Conservation (phyloP, 2,329 filamentous ascomycete species). For the Graphilbum fragrans region DNA sequence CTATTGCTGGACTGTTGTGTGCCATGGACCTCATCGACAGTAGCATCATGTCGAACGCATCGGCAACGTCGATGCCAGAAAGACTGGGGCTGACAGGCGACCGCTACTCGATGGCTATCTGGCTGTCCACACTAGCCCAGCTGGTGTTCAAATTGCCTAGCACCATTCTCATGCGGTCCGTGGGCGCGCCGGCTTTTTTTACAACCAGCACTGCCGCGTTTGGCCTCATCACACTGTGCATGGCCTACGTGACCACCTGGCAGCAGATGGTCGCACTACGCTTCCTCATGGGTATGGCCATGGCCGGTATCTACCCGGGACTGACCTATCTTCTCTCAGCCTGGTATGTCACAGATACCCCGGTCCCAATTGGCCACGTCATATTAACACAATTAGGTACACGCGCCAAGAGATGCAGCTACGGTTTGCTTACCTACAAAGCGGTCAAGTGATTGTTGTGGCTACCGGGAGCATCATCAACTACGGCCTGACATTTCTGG, state of each 20-base stretch:
- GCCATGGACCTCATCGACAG: slow-evolving; percentile 1
- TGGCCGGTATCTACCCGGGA: slow-evolving; percentile 1
- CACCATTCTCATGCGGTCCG: neutral
- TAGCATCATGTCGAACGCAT: slow-evolving; percentile 1
- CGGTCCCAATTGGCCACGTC: too few relatives aligned
- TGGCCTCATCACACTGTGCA: neutral
- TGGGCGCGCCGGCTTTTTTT: neutral
- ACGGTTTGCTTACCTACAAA: slow-evolving; percentile 1
- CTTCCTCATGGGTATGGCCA: neutral
- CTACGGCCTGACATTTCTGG: neutral
- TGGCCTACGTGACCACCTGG: neutral
- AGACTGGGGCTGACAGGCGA: neutral
- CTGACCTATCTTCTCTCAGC: slow-evolving; percentile 1
- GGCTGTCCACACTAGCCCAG: neutral
- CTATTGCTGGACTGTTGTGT: neutral
- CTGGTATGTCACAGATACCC: too few relatives aligned
- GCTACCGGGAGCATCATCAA: neutral
- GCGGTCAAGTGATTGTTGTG: neutral
- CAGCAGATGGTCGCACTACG: neutral
- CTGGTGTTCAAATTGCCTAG: neutral
- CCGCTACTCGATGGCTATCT: slow-evolving; percentile 1
- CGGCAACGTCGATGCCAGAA: neutral
- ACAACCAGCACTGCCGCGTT: neutral
- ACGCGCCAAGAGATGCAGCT: slow-evolving; percentile 1
- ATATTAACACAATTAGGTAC: too few relatives aligned